Conservation (phyloP, 2,329 filamentous ascomycete species). For the Aspergillus floridensis region DNA sequence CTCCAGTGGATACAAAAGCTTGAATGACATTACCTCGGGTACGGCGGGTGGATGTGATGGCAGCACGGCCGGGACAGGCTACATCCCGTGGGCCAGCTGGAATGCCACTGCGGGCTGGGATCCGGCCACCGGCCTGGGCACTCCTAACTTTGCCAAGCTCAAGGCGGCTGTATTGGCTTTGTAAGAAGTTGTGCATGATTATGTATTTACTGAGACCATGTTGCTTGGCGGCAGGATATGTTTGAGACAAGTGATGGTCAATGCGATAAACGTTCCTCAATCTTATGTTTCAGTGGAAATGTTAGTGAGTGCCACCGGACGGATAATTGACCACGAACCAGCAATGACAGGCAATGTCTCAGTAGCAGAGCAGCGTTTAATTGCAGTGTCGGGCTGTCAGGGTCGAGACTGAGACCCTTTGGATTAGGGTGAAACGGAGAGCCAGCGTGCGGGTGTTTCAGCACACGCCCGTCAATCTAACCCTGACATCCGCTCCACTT, state of each 20-base stretch:
- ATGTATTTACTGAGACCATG: neutral
- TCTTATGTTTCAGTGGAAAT: neutral
- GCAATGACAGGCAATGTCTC: neutral
- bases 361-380: neutral
- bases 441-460: neutral
- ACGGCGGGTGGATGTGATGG: constrained; percentile 35
- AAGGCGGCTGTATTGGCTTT: neutral
- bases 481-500: neutral
- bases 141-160: constrained; percentile 21
- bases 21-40: constrained; percentile 48
- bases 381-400: neutral
- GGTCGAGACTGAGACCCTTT: neutral
- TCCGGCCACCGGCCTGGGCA: constrained; percentile 41
- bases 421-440: constrained; percentile 5
- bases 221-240: neutral
- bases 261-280: neutral
- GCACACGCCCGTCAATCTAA: constrained; percentile 4
- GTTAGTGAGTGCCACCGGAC: neutral
- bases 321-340: neutral
- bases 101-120: constrained; percentile 41
- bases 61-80: constrained; percentile 21
- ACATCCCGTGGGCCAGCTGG: constrained; percentile 28
- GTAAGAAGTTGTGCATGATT: neutral
- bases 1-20: constrained; percentile 44
- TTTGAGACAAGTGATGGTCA: neutral